Percentiles rank a stretch among this genome's conserved stretches.
Evolutionary conservation across 257 asterid species (phyloP).

Genomic region (Solanum okadae): DNA sequence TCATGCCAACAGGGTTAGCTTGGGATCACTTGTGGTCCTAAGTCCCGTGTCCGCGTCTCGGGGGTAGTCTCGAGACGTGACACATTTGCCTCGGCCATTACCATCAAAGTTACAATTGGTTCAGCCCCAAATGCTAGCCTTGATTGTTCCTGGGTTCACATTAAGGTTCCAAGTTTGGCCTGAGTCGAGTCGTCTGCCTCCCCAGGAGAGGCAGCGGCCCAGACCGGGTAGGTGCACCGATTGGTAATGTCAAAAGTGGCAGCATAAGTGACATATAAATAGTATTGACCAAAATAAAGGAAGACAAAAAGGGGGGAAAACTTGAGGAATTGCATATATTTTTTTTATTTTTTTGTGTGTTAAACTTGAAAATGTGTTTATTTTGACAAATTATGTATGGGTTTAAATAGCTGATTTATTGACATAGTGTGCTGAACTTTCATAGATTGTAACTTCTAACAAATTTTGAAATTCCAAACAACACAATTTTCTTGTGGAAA

Average conservation of each 20-base stretch:
- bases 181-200: neutral
- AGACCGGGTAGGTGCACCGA: slow-evolving; percentile 10
- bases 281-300: neutral
- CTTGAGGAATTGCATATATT: neutral
- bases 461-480: too few species aligned
- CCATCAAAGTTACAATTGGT: slow-evolving; percentile 13
- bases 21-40: too few species aligned
- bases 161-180: slow-evolving; percentile 6
- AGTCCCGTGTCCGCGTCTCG: too few species aligned
- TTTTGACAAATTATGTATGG: neutral
- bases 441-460: too few species aligned
- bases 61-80: too few species aligned
- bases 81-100: too few species aligned
- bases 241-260: slow-evolving; percentile 10
- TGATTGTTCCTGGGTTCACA: slow-evolving; percentile 12
- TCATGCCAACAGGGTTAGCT: too few species aligned
- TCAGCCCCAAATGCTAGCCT: slow-evolving; percentile 19
- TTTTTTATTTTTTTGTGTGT: neutral
- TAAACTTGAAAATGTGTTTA: neutral
- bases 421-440: too few species aligned
- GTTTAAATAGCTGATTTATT: too few species aligned
- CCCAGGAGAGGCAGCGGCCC: slow-evolving; percentile 19
- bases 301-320: neutral
- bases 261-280: slow-evolving; percentile 6
- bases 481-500: too few species aligned